Evolutionary conservation across 805 yeast genomes (phyloP).

Genomic region (Candida germanica): DNA sequence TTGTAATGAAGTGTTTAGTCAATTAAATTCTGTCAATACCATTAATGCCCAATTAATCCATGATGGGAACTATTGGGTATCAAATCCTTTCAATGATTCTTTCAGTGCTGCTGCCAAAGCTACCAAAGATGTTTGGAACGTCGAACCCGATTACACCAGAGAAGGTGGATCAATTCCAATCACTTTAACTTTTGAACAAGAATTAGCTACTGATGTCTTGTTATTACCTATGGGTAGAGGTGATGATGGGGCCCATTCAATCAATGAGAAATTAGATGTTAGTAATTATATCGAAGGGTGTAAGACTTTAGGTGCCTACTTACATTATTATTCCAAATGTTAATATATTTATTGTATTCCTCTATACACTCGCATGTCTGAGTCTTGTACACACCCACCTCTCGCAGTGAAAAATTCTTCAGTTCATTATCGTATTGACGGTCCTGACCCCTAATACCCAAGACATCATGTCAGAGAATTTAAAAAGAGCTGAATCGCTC

Average conservation of each 20-base stretch:
- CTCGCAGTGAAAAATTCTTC: too few species aligned
- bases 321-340: constrained; percentile 68
- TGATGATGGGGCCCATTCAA: constrained; percentile 98
- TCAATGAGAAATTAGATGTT: constrained; percentile 89
- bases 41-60: constrained; percentile 75
- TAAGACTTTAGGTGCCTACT: constrained; percentile 88
- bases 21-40: constrained; percentile 74
- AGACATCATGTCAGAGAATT: constrained; percentile 41
- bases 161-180: constrained; percentile 99
- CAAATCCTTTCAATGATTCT: constrained; percentile 88
- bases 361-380: too few species aligned
- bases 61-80: constrained; percentile 95
- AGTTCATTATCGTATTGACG: too few species aligned
- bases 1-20: constrained; percentile 61
- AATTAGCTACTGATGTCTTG: constrained; percentile 79
- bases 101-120: constrained; percentile 95
- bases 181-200: constrained; percentile 88
- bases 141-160: constrained; percentile 95
- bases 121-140: constrained; percentile 89
- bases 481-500: constrained; percentile 45
- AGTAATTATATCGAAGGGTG: constrained; percentile 90
- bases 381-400: too few species aligned
- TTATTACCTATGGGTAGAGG: constrained; percentile 98
- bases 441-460: too few species aligned
- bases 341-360: constrained; percentile 10